Evolutionary conservation across 2,329 filamentous ascomycete genomes (phyloP).

Genomic region (Colletotrichum cordylinicola): DNA sequence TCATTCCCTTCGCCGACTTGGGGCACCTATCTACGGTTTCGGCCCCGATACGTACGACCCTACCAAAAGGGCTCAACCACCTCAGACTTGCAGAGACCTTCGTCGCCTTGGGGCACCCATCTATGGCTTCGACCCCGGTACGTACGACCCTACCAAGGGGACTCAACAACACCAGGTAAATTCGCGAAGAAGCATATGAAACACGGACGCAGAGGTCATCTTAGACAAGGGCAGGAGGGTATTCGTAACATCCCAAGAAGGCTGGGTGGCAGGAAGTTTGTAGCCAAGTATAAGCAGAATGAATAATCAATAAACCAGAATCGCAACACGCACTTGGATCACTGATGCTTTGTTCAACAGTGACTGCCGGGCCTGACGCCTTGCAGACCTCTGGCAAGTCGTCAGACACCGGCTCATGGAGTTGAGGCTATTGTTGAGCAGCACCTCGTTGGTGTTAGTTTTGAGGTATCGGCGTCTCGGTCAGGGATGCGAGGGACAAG

Average conservation of each 20-base stretch:
- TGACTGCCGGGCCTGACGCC: neutral
- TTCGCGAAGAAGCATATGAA: too few relatives aligned
- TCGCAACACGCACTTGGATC: neutral
- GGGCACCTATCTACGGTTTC: slow-evolving; percentile 65
- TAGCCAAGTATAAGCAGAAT: neutral
- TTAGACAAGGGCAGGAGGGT: too few relatives aligned
- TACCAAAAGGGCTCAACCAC: neutral
- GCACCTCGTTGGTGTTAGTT: slow-evolving; percentile 87
- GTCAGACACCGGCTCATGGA: slow-evolving; percentile 87
- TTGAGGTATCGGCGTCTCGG: slow-evolving; percentile 87
- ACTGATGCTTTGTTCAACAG: neutral
- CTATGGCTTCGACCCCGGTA: too few relatives aligned
- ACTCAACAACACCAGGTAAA: too few relatives aligned
- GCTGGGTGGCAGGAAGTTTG: neutral
- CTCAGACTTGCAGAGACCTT: too few relatives aligned
- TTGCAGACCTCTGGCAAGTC: slow-evolving; percentile 63
- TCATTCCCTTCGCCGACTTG: slow-evolving; percentile 51
- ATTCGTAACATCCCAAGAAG: too few relatives aligned
- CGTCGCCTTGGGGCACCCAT: too few relatives aligned
- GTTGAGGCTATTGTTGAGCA: slow-evolving; percentile 85
- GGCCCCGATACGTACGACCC: slow-evolving; percentile 45
- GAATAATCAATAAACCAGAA: neutral
- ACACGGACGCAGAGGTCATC: too few relatives aligned
- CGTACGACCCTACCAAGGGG: neutral
- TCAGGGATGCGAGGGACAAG: slow-evolving; percentile 75